A percentile compares a stretch with the other conserved stretches of the same genome.
phyloP scores from a whole-genome alignment of 495 filamentous ascomycete genomes.

The Aspergillus carlsbadensis region DNA sequence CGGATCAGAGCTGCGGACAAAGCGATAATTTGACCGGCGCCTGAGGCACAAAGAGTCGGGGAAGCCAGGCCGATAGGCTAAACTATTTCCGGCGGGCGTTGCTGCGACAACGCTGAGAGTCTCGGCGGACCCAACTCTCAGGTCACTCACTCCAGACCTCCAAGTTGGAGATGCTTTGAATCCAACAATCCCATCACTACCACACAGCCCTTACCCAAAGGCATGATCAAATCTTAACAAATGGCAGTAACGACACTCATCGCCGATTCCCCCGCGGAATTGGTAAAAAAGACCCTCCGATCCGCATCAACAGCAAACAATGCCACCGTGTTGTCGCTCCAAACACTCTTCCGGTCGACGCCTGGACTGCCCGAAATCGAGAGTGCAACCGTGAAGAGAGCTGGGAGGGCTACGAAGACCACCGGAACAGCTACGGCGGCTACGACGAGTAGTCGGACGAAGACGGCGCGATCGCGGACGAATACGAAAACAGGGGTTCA shows the following conservation, averaged over 20 bases:
- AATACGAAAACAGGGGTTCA: constrained; percentile 27
- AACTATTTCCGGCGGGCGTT: constrained; percentile 24
- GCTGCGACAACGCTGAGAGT: constrained; percentile 39
- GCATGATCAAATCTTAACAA: constrained; percentile 1
- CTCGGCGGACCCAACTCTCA: constrained; percentile 18
- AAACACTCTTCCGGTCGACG: constrained; percentile 41
- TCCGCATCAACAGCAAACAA: constrained; percentile 50
- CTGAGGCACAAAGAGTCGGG: constrained; percentile 15
- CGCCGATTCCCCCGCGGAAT: constrained; percentile 37
- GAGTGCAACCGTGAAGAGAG: constrained; percentile 11
- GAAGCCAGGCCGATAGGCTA: constrained; percentile 20
- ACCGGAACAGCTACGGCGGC: constrained; percentile 5
- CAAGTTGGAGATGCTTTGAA: not conserved
- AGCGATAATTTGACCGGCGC: constrained; percentile 2
- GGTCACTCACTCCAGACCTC: not conserved
- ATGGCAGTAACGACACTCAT: constrained; percentile 44
- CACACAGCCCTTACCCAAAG: not conserved
- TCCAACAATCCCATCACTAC: not conserved
- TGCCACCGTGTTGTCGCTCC: constrained; percentile 45
- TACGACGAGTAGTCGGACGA: constrained; percentile 29
- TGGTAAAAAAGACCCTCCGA: constrained; percentile 48
- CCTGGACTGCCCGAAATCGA: constrained; percentile 25
- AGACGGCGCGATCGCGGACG: constrained; percentile 33
- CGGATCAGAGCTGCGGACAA: not conserved
- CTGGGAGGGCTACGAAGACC: constrained; percentile 24